Conservation (phyloP, 306 rosid species). For the Inga leiocalycina region DNA sequence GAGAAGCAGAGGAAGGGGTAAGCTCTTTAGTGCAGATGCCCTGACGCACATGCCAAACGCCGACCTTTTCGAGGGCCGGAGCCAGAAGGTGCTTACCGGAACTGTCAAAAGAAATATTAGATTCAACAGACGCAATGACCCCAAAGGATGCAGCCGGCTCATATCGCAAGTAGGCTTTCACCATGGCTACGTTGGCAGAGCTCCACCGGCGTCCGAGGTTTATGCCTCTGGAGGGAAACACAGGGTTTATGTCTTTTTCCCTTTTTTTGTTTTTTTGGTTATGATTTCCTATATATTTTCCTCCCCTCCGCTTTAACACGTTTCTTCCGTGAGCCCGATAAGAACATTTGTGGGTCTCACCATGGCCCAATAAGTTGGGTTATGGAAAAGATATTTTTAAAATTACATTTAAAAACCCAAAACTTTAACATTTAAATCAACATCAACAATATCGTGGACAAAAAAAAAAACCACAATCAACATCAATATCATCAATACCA, state of each 20-base stretch:
- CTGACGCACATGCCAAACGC: slow-evolving; percentile 89
- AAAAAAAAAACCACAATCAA: no score
- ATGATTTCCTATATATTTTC: background rate
- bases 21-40: slow-evolving; percentile 81
- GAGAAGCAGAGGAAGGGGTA: slow-evolving; percentile 51
- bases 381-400: background rate
- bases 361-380: background rate
- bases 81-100: slow-evolving; percentile 88
- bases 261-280: background rate
- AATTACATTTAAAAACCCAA: background rate
- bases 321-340: background rate
- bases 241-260: slow-evolving; percentile 28
- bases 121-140: slow-evolving; percentile 76
- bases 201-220: slow-evolving; percentile 15
- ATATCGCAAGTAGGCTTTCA: slow-evolving; percentile 85
- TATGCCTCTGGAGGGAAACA: background rate
- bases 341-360: background rate
- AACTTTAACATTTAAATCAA: background rate
- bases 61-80: slow-evolving; percentile 85
- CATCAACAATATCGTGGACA: no score
- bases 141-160: slow-evolving; percentile 84
- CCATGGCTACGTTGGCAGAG: slow-evolving; percentile 51
- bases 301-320: no score
- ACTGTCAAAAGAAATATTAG: slow-evolving; percentile 68
- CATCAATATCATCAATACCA: no score